Conservation (phyloP, 129 eudicot species). For the Ambrosia artemisiifolia region DNA sequence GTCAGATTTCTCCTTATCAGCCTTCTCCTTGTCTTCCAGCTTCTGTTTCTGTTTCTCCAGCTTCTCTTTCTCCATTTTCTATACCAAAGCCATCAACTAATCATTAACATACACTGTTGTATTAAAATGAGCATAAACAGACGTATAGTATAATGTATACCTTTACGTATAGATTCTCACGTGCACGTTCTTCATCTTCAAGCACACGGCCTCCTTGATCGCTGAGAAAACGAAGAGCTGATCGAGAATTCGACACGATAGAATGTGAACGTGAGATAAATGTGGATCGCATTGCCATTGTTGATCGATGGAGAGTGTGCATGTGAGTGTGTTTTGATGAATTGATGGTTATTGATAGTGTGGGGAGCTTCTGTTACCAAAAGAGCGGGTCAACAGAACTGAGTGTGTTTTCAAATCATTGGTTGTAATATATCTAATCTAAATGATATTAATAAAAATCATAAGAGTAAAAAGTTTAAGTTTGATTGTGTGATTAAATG, state of each 20-base stretch:
- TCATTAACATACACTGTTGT: not conserved
- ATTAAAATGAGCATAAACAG: not conserved
- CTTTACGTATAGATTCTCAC: slow-evolving; percentile 69
- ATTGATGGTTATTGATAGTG: slow-evolving; percentile 3
- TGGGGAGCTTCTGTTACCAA: not conserved
- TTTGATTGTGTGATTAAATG: too few species aligned
- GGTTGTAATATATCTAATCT: not conserved
- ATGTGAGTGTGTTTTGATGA: not conserved
- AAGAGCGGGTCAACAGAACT: slow-evolving; percentile 23
- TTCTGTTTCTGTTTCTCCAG: slow-evolving; percentile 66
- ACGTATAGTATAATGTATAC: slow-evolving; percentile 35
- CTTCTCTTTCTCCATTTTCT: slow-evolving; percentile 87
- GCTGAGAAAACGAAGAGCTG: slow-evolving; percentile 48
- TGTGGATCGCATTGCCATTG: slow-evolving; percentile 60
- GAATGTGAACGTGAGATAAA: slow-evolving; percentile 32
- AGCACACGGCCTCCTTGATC: slow-evolving; percentile 64
- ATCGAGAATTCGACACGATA: slow-evolving; percentile 27
- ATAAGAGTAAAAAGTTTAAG: too few species aligned
- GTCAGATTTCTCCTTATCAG: slow-evolving; percentile 51
- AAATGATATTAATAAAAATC: too few species aligned
- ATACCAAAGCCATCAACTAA: not conserved
- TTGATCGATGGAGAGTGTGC: not conserved
- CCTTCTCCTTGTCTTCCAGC: slow-evolving; percentile 54
- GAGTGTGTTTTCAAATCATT: not conserved
- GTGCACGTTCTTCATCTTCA: slow-evolving; percentile 73